Evolutionary conservation across 768 basidiomycete genomes (phyloP).

Genomic region (Albatrellus ellisii): DNA sequence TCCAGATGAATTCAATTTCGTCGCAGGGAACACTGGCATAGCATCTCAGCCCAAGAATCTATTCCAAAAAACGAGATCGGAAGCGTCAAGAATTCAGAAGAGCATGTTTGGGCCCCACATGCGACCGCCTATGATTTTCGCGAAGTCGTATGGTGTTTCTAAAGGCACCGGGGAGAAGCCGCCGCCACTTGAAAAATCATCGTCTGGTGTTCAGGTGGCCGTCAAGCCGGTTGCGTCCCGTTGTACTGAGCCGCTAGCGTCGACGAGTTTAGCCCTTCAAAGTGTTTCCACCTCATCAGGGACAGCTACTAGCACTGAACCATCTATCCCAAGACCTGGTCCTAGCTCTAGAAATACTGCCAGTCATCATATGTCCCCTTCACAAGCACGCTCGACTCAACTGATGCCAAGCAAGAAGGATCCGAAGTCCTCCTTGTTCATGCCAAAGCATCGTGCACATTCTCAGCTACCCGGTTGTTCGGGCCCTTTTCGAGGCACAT

Average conservation of each 20-base stretch:
- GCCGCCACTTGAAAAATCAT: slow-evolving; percentile 22
- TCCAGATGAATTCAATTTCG: slow-evolving; percentile 7
- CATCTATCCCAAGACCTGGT: background rate
- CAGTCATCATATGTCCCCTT: background rate
- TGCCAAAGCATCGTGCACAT: slow-evolving; percentile 61
- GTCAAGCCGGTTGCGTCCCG: background rate
- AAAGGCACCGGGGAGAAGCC: slow-evolving; percentile 5
- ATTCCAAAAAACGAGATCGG: slow-evolving; percentile 64
- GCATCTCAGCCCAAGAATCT: slow-evolving; percentile 48
- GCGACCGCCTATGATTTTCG: slow-evolving; percentile 37
- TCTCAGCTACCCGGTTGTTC: slow-evolving; percentile 18
- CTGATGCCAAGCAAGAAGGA: slow-evolving; percentile 38
- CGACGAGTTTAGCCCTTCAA: background rate
- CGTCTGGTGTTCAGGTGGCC: slow-evolving; percentile 14
- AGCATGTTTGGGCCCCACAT: slow-evolving; percentile 41
- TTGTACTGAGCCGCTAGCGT: background rate
- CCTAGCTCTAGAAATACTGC: background rate
- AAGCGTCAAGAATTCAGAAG: slow-evolving; percentile 56
- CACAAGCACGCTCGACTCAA: background rate
- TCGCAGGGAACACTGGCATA: slow-evolving; percentile 22
- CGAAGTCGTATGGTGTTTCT: slow-evolving; percentile 29
- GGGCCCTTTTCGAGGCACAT: slow-evolving; percentile 7
- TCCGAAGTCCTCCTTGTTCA: slow-evolving; percentile 49
- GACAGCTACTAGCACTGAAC: too few relatives aligned
- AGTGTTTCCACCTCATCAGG: background rate